phyloP scores from a whole-genome alignment of 2,329 filamentous ascomycete genomes.

The Talaromyces sp. region DNA sequence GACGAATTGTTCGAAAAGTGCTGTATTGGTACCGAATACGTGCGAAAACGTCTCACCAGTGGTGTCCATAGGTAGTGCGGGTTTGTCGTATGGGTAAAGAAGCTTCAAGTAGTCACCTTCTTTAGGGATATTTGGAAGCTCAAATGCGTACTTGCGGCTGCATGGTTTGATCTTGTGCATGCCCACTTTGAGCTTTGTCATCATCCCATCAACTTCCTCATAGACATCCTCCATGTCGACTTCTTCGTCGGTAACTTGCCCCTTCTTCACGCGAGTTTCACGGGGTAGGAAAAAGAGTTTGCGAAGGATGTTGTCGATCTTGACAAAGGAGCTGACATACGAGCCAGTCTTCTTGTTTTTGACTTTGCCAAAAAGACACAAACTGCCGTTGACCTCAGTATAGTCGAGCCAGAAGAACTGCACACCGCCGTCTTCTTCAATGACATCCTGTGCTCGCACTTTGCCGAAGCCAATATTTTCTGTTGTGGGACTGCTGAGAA shows the following conservation, averaged over 20 bases:
- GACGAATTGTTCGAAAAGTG: conserved; percentile 96
- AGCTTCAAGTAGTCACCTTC: conserved; percentile 91
- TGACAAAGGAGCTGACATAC: conserved; percentile 90
- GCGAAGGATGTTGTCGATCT: conserved; percentile 88
- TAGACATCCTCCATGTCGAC: conserved; percentile 88
- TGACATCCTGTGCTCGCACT: conserved; percentile 74
- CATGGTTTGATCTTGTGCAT: conserved; percentile 94
- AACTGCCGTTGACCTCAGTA: conserved; percentile 81
- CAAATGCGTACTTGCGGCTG: conserved; percentile 91
- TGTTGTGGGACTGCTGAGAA: conserved; percentile 68
- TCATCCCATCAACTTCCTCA: conserved; percentile 79
- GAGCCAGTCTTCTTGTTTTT: conserved; percentile 76
- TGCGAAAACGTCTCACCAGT: conserved; percentile 88
- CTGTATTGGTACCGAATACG: conserved; percentile 89
- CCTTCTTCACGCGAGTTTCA: conserved; percentile 56
- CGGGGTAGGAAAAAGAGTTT: conserved; percentile 93
- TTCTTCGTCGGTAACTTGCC: conserved; percentile 69
- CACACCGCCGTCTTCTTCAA: conserved; percentile 89
- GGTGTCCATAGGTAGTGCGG: conserved; percentile 64
- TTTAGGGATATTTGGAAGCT: conserved; percentile 79
- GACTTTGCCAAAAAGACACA: conserved; percentile 95
- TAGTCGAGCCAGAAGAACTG: conserved; percentile 98
- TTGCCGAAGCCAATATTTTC: conserved; percentile 69
- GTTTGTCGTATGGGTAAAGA: conserved; percentile 90
- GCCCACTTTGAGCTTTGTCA: conserved; percentile 79